Evolutionary conservation across 2,329 filamentous ascomycete genomes (phyloP).

Genomic region (Pestalotiopsis sp.): DNA sequence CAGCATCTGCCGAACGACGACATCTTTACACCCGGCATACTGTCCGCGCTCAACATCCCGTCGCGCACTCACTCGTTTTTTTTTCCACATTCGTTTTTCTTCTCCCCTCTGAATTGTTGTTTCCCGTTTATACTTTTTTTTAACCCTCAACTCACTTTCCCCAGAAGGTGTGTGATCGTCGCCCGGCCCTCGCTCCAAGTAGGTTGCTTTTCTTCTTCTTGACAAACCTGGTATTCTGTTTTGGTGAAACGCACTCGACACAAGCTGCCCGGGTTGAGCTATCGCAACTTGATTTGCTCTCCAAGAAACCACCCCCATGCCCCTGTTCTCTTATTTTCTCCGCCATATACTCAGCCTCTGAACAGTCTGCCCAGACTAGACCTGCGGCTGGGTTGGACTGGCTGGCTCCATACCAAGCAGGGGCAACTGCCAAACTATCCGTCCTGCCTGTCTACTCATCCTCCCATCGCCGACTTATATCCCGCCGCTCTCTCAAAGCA

Average conservation of each 20-base stretch:
- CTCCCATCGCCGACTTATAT: background rate
- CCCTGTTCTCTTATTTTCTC: conserved; percentile 12
- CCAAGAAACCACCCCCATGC: conserved; percentile 15
- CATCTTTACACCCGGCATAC: background rate
- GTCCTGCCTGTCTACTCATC: background rate
- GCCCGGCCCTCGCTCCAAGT: background rate
- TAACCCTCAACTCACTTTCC: background rate
- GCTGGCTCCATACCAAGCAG: background rate
- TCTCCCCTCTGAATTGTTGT: background rate
- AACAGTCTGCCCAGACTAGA: background rate
- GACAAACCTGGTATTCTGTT: conserved; percentile 21
- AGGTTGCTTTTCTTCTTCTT: background rate
- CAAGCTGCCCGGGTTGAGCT: conserved; percentile 25
- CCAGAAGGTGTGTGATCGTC: conserved; percentile 3
- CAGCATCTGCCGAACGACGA: background rate
- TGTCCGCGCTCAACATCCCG: background rate
- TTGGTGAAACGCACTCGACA: conserved; percentile 32
- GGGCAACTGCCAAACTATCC: background rate
- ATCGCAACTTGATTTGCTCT: conserved; percentile 4
- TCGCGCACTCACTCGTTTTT: conserved; percentile 3
- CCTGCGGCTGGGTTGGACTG: background rate
- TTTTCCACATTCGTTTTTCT: background rate
- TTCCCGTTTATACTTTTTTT: conserved; percentile 4
- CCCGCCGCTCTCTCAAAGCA: background rate
- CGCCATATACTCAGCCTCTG: background rate